Evolutionary conservation across 345 rosid genomes (phyloP).

Genomic region (Toxicodendron radicans): DNA sequence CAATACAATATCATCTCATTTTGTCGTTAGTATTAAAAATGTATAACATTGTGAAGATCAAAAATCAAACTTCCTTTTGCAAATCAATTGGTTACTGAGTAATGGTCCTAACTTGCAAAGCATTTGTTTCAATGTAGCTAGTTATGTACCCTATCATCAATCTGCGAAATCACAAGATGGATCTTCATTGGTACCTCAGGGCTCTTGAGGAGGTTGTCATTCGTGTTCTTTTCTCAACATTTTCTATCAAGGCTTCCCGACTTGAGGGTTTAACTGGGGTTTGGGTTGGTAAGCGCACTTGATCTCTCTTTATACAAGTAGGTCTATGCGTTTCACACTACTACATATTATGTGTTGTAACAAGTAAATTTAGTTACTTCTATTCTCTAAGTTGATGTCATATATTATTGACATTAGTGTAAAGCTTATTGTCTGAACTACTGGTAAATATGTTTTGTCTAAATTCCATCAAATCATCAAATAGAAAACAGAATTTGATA

Average conservation of each 20-base stretch:
- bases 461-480: too few species aligned
- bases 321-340: background rate
- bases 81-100: background rate
- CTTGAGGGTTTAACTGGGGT: constrained; percentile 81
- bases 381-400: background rate
- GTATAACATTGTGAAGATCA: background rate
- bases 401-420: background rate
- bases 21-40: background rate
- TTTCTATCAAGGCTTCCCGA: constrained; percentile 72
- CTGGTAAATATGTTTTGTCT: background rate
- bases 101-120: constrained; percentile 20
- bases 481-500: too few species aligned
- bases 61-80: background rate
- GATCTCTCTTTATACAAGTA: background rate
- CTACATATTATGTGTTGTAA: background rate
- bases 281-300: constrained; percentile 64
- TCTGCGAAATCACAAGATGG: constrained; percentile 88
- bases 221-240: constrained; percentile 65
- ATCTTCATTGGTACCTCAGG: constrained; percentile 95
- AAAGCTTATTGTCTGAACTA: background rate
- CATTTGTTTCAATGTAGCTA: constrained; percentile 47
- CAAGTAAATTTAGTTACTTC: background rate
- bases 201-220: constrained; percentile 81
- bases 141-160: constrained; percentile 87
- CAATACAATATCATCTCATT: background rate